Base-by-base conservation (phyloP, 768 basidiomycete species). In the Tubosaeta sp. region DNA sequence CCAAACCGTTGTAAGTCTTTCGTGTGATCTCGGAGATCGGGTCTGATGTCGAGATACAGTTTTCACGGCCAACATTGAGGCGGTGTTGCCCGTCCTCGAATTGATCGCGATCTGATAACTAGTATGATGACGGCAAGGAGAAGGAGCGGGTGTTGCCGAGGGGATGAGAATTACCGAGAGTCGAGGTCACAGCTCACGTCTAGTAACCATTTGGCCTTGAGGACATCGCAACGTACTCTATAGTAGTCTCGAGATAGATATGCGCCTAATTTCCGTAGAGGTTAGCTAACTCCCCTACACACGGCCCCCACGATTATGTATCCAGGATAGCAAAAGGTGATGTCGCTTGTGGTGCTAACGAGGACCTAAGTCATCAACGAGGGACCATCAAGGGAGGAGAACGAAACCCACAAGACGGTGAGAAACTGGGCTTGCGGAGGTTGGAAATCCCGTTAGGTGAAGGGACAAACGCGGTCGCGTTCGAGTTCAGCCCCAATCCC, bases 391-490 rank as follows among this genome's bases (percentile, higher is more conserved):
- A 13, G 27, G 1, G 12, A 22, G 8, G 11, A 12, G 17, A 3
- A 19, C 19, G 25, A 32, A 6, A 53, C 50, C 14, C 39, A 68
- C 66, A 55, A 6, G 68, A 54, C 0, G 68, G 66, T 0, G 66
- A 68, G 17, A 64, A 47, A 27, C 50, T 55, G 13, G 51, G 22
- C 33, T 57, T 66, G 52, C 62, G 57, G 5, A 62, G 32, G 25
- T 25, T 32, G 5, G 59, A 48, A 39, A 69, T 60, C 13, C 46
- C 14, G 1, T 37, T 49, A 17, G 47, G 16, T 14, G 50, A 48
- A 1, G 68, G 66, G 4, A 68, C 27, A 31, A 68, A 68, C 47
- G 68, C 13, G 3, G 53, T 52, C 17, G 66, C 66, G 51, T 55
- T 62, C 46, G 58, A 50, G 52, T 62, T 68, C 37, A 68, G 58